A percentile compares a stretch with the other conserved stretches of the same genome.
Evolutionary conservation across 2,329 filamentous ascomycete species (phyloP).

Genomic region (Aspergillus quadricinctus): DNA sequence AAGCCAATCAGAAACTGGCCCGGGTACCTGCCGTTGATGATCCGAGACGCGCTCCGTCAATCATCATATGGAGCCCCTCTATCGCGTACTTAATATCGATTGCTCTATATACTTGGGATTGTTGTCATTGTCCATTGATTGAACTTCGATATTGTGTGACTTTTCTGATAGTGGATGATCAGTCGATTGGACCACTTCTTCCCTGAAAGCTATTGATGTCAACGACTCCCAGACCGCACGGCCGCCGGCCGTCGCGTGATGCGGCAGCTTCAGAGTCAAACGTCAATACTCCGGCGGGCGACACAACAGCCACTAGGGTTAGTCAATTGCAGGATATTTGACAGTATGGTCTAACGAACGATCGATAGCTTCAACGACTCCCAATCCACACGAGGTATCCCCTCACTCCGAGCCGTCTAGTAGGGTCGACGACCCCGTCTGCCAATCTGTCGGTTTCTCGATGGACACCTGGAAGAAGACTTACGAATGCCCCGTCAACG

Average conservation of each 20-base stretch:
- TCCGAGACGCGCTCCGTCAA: slow-evolving; percentile 15
- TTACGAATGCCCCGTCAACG: slow-evolving; percentile 45
- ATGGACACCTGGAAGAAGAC: slow-evolving; percentile 31
- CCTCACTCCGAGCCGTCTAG: slow-evolving; percentile 33
- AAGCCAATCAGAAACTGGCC: slow-evolving; percentile 15
- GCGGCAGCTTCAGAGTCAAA: slow-evolving; percentile 12
- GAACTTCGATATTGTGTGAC: not conserved
- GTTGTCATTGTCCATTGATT: not conserved
- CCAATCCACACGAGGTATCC: slow-evolving; percentile 28
- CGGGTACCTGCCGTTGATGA: slow-evolving; percentile 13
- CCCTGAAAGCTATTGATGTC: slow-evolving; percentile 18
- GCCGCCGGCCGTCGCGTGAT: slow-evolving; percentile 23
- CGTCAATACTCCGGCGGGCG: slow-evolving; percentile 22
- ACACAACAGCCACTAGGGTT: slow-evolving; percentile 26
- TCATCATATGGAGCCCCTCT: not conserved
- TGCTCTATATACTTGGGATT: not conserved
- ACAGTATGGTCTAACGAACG: slow-evolving; percentile 1
- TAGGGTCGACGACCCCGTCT: slow-evolving; percentile 27
- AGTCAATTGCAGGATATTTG: not conserved
- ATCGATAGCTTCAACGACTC: slow-evolving; percentile 31
- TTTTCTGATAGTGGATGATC: not conserved
- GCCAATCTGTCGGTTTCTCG: slow-evolving; percentile 30
- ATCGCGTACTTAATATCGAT: not conserved
- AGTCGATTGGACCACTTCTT: not conserved
- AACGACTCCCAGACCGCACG: slow-evolving; percentile 26